Evolutionary conservation across 306 rosid genomes (phyloP).

Genomic region (Hylodesmum podocarpum): DNA sequence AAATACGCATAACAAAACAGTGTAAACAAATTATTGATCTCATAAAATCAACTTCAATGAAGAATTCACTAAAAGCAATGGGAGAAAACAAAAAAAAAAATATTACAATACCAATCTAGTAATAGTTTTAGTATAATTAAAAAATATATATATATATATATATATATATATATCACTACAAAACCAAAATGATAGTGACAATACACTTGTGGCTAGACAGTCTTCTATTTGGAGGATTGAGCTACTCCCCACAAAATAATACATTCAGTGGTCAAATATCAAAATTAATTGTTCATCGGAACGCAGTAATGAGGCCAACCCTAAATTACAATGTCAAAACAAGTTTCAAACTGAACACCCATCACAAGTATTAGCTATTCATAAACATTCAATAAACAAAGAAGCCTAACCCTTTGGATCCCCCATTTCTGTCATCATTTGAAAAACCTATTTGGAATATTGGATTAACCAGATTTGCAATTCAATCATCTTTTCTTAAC

Average conservation of each 20-base stretch:
- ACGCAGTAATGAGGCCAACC: neutral
- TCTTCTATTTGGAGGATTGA: neutral
- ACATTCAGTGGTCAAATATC: neutral
- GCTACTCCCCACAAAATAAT: neutral
- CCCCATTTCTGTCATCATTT: neutral
- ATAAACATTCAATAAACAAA: neutral
- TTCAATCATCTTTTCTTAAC: neutral
- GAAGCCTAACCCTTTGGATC: neutral
- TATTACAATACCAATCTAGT: neutral
- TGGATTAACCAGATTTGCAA: neutral
- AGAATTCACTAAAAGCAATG: neutral
- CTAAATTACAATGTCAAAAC: neutral
- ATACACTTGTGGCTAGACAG: neutral
- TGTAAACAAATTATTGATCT: neutral
- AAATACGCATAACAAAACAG: neutral
- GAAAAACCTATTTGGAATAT: neutral
- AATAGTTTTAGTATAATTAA: neutral
- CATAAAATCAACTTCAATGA: neutral
- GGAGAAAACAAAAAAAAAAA: neutral
- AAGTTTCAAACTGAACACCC: neutral
- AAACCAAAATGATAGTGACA: neutral
- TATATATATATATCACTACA: too few species aligned
- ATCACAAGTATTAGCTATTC: neutral
- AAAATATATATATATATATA: neutral
- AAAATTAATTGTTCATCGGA: neutral